Evolutionary conservation across 805 yeast genomes (phyloP).

Genomic region (Sugiyamaella americana): DNA sequence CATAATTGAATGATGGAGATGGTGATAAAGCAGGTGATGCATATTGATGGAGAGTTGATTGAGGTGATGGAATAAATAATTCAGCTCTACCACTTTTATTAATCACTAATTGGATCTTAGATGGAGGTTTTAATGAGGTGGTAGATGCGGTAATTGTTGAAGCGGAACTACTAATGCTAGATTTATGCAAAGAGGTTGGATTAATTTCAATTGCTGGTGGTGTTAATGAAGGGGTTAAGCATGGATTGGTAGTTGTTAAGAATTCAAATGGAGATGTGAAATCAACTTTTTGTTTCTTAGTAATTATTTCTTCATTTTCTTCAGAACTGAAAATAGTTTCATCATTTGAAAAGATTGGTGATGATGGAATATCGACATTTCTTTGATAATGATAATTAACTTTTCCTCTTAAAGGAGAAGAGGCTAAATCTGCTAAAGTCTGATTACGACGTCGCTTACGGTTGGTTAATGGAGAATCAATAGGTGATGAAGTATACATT

Average conservation of each 20-base stretch:
- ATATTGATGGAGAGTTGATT: too few species aligned
- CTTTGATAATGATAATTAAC: background rate
- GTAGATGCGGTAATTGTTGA: background rate
- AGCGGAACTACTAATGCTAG: background rate
- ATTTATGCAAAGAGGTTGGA: background rate
- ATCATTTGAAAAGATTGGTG: background rate
- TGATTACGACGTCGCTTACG: constrained; percentile 2
- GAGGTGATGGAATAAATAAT: constrained; percentile 1
- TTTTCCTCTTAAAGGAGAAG: constrained; percentile 6
- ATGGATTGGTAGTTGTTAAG: background rate
- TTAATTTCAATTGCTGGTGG: too few species aligned
- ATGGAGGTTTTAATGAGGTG: background rate
- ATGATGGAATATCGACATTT: background rate
- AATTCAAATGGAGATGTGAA: background rate
- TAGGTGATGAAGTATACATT: constrained; percentile 17
- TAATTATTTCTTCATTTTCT: background rate
- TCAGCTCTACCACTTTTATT: constrained; percentile 11
- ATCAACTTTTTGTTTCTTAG: background rate
- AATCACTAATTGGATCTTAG: constrained; percentile 4
- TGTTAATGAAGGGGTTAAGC: constrained; percentile 7
- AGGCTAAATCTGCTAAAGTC: constrained; percentile 2
- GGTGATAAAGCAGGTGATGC: background rate
- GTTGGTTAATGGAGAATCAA: constrained; percentile 15
- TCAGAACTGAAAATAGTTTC: background rate
- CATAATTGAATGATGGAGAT: constrained; percentile 1